These are phyloP conservation scores for Sporobolomyces pararoseus DNA, from an alignment of 768 basidiomycete species.

Conservation along the genomic window DNA sequence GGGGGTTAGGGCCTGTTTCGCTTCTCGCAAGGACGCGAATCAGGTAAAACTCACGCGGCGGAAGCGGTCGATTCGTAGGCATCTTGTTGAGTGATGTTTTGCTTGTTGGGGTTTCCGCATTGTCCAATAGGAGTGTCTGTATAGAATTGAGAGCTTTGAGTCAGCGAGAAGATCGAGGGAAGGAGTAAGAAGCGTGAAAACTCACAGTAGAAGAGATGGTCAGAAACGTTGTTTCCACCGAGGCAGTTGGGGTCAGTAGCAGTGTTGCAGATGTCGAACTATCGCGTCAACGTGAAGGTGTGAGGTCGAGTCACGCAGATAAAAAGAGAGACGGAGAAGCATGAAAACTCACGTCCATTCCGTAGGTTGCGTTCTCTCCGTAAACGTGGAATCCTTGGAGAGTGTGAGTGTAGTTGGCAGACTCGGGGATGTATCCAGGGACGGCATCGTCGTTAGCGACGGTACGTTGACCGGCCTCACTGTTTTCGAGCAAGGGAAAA, in stretches of 20 bases:
- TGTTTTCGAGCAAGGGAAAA: background rate
- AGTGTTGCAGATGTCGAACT: constrained; percentile 35
- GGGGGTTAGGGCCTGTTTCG: background rate
- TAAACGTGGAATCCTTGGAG: constrained; percentile 45
- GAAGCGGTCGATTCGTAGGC: constrained; percentile 17
- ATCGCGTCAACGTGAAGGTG: background rate
- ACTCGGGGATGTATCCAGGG: constrained; percentile 41
- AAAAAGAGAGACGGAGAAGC: background rate
- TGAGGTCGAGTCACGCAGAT: background rate
- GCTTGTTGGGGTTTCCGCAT: constrained; percentile 17
- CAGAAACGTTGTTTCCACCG: constrained; percentile 33
- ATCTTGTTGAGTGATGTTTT: constrained; percentile 19
- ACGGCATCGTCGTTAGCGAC: constrained; percentile 44
- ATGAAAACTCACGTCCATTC: constrained; percentile 33
- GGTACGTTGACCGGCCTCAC: constrained; percentile 42
- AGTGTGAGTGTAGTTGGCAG: constrained; percentile 39
- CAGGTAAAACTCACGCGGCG: constrained; percentile 2
- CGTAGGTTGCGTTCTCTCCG: constrained; percentile 43
- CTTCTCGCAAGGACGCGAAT: too few relatives aligned
- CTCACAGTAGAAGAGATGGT: constrained; percentile 35
- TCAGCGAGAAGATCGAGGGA: background rate
- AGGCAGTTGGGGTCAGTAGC: constrained; percentile 37
- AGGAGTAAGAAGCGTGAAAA: background rate
- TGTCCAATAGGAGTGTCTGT: constrained; percentile 14
- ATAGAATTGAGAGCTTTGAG: background rate